phyloP scores from a whole-genome alignment of 2,329 filamentous ascomycete genomes.

The Trichoderma koningiopsis region DNA sequence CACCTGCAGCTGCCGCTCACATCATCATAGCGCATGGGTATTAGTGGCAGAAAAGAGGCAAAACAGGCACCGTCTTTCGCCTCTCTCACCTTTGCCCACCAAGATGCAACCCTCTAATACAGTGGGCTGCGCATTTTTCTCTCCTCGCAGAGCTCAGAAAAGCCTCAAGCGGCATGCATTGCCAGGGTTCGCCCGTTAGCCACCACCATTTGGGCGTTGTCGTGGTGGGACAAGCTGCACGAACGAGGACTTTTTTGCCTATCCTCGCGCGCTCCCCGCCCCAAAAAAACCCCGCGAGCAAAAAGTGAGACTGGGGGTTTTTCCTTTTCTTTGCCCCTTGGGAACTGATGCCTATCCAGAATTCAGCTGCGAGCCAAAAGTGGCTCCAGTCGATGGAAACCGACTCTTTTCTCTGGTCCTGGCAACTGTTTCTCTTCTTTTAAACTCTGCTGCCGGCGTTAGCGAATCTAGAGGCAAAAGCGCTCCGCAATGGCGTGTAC shows the following conservation, averaged over 20 bases:
- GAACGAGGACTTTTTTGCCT: background rate
- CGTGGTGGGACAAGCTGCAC: constrained; percentile 17
- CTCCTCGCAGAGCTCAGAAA: constrained; percentile 7
- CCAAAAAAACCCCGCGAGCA: constrained; percentile 21
- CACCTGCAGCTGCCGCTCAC: constrained; percentile 10
- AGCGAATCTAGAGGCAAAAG: background rate
- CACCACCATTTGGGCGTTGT: background rate
- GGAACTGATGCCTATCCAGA: background rate
- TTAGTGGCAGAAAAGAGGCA: background rate
- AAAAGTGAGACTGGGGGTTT: background rate
- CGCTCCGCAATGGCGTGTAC: background rate
- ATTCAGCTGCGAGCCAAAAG: background rate
- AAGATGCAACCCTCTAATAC: constrained; percentile 8
- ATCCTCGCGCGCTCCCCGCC: constrained; percentile 5
- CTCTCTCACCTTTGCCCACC: background rate
- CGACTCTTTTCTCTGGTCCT: background rate
- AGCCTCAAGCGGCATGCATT: constrained; percentile 18
- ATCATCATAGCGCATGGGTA: constrained; percentile 1
- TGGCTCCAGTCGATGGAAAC: background rate
- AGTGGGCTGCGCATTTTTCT: constrained; percentile 14
- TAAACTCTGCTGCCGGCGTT: background rate
- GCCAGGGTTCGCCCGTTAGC: constrained; percentile 18
- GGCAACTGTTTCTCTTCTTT: background rate
- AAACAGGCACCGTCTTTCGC: background rate
- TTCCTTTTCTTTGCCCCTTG: background rate